Evolutionary conservation across 768 basidiomycete species (phyloP).

Genomic region (Rhodocollybia butyracea): DNA sequence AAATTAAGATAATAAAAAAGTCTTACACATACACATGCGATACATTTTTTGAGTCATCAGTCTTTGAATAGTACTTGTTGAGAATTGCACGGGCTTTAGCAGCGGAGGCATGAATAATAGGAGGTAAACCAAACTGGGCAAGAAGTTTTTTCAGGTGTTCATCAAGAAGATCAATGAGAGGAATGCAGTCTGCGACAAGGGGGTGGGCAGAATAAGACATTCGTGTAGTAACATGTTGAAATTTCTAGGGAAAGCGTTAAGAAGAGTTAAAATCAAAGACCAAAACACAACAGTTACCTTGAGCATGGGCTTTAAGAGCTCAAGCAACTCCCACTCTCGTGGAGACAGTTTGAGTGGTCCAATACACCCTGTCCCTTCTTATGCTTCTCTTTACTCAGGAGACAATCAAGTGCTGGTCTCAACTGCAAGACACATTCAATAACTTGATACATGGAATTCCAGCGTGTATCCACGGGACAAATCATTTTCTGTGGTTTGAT

Average conservation of each 20-base stretch:
- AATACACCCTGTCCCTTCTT: not conserved
- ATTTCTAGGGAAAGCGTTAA: not conserved
- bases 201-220: slow-evolving; percentile 9
- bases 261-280: not conserved
- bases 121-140: not conserved
- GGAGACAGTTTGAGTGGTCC: not conserved
- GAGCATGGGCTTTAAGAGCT: slow-evolving; percentile 10
- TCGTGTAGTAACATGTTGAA: slow-evolving; percentile 8
- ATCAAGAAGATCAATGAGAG: slow-evolving; percentile 14
- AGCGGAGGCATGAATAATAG: slow-evolving; percentile 8
- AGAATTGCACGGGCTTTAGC: slow-evolving; percentile 4
- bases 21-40: slow-evolving; percentile 14
- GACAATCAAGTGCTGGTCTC: not conserved
- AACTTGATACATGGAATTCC: slow-evolving; percentile 21
- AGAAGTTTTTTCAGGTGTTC: slow-evolving; percentile 1
- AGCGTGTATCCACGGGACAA: slow-evolving; percentile 18
- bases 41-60: slow-evolving; percentile 16
- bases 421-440: slow-evolving; percentile 15
- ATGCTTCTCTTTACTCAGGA: slow-evolving; percentile 1
- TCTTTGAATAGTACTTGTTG: slow-evolving; percentile 15
- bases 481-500: slow-evolving; percentile 14
- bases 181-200: slow-evolving; percentile 15
- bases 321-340: slow-evolving; percentile 16
- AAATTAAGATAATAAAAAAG: no score
- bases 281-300: not conserved